Conservation (phyloP, 345 rosid species). For the Pelargonium nanum region DNA sequence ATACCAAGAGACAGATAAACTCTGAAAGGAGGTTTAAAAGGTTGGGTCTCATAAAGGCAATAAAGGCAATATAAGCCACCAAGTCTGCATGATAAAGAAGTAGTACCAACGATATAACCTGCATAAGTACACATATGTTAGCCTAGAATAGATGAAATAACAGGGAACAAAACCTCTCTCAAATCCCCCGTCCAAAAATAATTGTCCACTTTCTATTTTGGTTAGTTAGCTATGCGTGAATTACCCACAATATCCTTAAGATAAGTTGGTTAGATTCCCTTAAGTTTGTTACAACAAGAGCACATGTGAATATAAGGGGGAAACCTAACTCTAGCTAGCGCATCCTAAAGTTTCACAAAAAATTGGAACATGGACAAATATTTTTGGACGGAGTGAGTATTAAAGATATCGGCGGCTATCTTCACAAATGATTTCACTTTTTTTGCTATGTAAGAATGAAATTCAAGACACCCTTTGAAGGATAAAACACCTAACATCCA, state of each 20-base stretch:
- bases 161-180: neutral
- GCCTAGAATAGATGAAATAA: neutral
- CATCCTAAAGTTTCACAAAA: too few species aligned
- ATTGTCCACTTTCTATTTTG: too few species aligned
- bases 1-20: constrained; percentile 68
- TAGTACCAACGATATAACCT: constrained; percentile 52
- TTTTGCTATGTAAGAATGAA: too few species aligned
- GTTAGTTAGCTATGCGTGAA: too few species aligned
- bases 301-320: too few species aligned
- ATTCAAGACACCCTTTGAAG: neutral
- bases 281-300: too few species aligned
- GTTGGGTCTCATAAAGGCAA: constrained; percentile 79
- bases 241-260: too few species aligned
- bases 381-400: too few species aligned
- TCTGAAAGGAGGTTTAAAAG: constrained; percentile 65
- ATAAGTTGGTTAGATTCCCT: too few species aligned
- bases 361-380: neutral
- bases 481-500: neutral
- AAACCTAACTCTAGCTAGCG: too few species aligned
- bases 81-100: constrained; percentile 50
- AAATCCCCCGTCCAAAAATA: too few species aligned
- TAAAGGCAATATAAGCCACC: constrained; percentile 89
- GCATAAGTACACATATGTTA: constrained; percentile 13
- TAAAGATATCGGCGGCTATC: neutral
- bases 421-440: neutral